These are phyloP conservation scores for Achlya hypogyna DNA, from an alignment of 352 stramenopile species.

Conservation along the genomic window DNA sequence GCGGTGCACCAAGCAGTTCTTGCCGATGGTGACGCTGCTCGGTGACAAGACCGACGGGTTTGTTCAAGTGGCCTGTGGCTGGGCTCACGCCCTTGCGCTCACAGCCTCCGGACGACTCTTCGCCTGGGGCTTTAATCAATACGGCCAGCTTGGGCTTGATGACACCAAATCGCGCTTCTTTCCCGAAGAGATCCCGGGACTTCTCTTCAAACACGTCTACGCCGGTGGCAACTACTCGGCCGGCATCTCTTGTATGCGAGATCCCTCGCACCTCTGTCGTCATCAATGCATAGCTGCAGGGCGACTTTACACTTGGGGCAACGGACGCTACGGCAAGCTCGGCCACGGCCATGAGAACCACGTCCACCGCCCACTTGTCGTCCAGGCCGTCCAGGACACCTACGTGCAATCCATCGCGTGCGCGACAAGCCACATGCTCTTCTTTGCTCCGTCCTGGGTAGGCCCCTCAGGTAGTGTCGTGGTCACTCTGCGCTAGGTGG, in stretches of 20 bases:
- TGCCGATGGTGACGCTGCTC: slow-evolving; percentile 24
- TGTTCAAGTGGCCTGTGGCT: slow-evolving; percentile 50
- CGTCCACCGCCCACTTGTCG: slow-evolving; percentile 1
- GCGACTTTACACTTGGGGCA: slow-evolving; percentile 52
- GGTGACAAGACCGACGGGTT: slow-evolving; percentile 34
- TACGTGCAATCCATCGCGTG: slow-evolving; percentile 43
- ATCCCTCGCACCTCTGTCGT: neutral
- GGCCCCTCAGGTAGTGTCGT: neutral
- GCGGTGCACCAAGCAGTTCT: slow-evolving; percentile 13
- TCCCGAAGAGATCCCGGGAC: slow-evolving; percentile 17
- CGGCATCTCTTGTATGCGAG: slow-evolving; percentile 26
- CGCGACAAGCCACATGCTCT: slow-evolving; percentile 34
- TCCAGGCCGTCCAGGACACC: slow-evolving; percentile 32
- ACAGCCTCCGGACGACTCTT: slow-evolving; percentile 43
- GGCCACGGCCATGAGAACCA: slow-evolving; percentile 24
- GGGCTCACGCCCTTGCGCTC: slow-evolving; percentile 53
- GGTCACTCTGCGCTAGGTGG: slow-evolving; percentile 22
- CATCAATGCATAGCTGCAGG: slow-evolving; percentile 10
- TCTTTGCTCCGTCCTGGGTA: slow-evolving; percentile 46
- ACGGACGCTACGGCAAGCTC: slow-evolving; percentile 39
- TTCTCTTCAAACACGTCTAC: slow-evolving; percentile 41
- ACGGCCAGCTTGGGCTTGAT: slow-evolving; percentile 67
- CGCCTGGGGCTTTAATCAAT: slow-evolving; percentile 73
- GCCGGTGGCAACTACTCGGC: slow-evolving; percentile 58
- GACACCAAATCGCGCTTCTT: slow-evolving; percentile 21